Conservation (phyloP, 495 filamentous ascomycete genomes). For the Hypoxylon rickii region DNA sequence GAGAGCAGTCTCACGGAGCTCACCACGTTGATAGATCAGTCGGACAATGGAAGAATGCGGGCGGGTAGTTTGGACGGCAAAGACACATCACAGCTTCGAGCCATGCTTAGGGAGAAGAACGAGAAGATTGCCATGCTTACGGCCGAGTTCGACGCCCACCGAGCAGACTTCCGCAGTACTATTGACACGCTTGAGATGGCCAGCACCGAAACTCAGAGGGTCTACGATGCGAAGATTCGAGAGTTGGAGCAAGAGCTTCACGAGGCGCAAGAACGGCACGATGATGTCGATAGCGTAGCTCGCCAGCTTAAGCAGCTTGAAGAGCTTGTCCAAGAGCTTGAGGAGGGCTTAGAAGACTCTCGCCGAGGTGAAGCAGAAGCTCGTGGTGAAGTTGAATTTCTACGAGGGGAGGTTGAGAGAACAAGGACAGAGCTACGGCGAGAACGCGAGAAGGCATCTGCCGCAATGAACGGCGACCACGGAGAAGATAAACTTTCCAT, state of each 20-base stretch:
- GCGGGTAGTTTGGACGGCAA: conserved; percentile 71
- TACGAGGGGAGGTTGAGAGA: conserved; percentile 93
- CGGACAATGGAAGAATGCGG: conserved; percentile 46
- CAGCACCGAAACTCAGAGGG: conserved; percentile 94
- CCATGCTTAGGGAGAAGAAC: conserved; percentile 88
- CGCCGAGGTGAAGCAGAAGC: conserved; percentile 96
- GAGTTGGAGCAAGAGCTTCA: conserved; percentile 85
- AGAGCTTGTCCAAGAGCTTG: conserved; percentile 92
- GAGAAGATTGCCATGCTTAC: conserved; percentile 93
- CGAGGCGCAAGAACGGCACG: conserved; percentile 77
- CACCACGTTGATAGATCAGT: conserved; percentile 66
- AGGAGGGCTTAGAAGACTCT: conserved; percentile 96
- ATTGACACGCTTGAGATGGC: conserved; percentile 96
- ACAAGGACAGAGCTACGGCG: conserved; percentile 87
- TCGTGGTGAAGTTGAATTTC: conserved; percentile 91
- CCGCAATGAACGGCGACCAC: conserved; percentile 58
- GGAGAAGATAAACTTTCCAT: conserved; percentile 50
- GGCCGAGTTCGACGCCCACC: conserved; percentile 91
- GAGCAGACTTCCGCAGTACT: conserved; percentile 94
- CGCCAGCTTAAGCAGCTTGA: conserved; percentile 91
- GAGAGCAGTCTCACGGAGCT: conserved; percentile 76
- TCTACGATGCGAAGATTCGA: conserved; percentile 90
- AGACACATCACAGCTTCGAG: conserved; percentile 76
- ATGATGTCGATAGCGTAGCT: conserved; percentile 90
- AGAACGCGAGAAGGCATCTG: conserved; percentile 86